Evolutionary conservation across 495 filamentous ascomycete species (phyloP), one percentile per base, ranked within the genome.

Genomic region (Aspergillus cavernicola): DNA sequence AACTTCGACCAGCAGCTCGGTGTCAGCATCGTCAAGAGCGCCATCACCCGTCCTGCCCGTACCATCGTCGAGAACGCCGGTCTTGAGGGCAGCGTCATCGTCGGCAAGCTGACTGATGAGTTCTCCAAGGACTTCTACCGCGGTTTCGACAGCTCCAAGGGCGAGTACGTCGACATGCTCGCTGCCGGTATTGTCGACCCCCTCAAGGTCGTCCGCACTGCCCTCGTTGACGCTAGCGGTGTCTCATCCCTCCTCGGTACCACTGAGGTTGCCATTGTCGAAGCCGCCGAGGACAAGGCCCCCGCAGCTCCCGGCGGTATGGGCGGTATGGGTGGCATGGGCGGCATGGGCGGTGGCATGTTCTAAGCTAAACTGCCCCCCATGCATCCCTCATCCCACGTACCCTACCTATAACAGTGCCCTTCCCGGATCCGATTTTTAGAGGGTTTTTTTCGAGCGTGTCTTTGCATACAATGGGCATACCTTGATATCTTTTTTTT

Each of bases 1-100:
- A 98, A 98, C 85, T 97, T 97, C 66, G 93, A 98, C 77, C 93
- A 98, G 80, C 90, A 96, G 79, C 89, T 97, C 60, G 93, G 93
- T 84, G 88, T 98, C 51, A 87, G 78, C 75, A 97, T 98, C 68
- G 83, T 98, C 78, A 95, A 93, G 84, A 92, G 85, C 65, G 93
- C 93, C 61, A 97, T 98, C 73, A 96, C 92, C 67, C 85, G 85
- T 59, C 93, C 93, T 29, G 93, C 95, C 49, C 81, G 89, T 60
- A 96, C 84, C 49, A 98, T 98, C 60, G 87, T 97, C 26, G 95
- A 98, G 83, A 98, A 98, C 73, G 93, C 93, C 61, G 93, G 93
- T 60, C 81, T 87, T 20, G 95, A 98, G 78, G 92, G 95, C 56
- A 92, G 88, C 53, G 93, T 98, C 50, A 84, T 97, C 56, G 90